phyloP scores from a whole-genome alignment of 2,329 filamentous ascomycete species.

The Arthrobotrys musiformis region DNA sequence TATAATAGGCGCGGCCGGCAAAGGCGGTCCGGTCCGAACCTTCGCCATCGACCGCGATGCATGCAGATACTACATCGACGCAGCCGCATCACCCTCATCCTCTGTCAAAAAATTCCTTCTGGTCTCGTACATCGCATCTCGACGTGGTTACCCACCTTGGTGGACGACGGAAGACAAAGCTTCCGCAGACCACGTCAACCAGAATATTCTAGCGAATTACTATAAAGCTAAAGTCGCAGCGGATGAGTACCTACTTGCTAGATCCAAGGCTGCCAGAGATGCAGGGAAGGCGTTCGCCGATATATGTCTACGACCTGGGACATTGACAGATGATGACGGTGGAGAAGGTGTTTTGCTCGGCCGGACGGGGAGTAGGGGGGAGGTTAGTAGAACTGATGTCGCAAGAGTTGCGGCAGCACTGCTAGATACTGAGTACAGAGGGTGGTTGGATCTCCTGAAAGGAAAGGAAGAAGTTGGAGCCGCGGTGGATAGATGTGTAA shows the following conservation, averaged over 20 bases:
- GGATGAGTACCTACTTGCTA: slow-evolving; percentile 62
- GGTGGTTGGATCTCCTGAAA: slow-evolving; percentile 59
- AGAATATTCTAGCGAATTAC: slow-evolving; percentile 66
- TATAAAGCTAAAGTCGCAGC: slow-evolving; percentile 72
- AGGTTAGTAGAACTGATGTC: slow-evolving; percentile 70
- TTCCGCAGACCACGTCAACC: slow-evolving; percentile 56
- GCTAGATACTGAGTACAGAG: slow-evolving; percentile 66
- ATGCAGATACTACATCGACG: slow-evolving; percentile 72
- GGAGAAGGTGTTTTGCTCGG: slow-evolving; percentile 64
- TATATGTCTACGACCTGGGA: slow-evolving; percentile 61
- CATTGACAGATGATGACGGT: slow-evolving; percentile 64
- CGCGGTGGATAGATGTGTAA: slow-evolving; percentile 56
- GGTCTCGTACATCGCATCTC: slow-evolving; percentile 71
- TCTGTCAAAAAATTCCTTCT: slow-evolving; percentile 72
- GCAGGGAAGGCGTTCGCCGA: slow-evolving; percentile 29
- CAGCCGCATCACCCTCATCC: slow-evolving; percentile 67
- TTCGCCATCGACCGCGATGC: slow-evolving; percentile 73
- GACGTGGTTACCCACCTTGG: slow-evolving; percentile 68
- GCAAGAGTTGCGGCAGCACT: slow-evolving; percentile 70
- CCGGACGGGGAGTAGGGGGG: slow-evolving; percentile 62
- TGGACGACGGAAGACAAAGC: slow-evolving; percentile 65
- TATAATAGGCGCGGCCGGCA: slow-evolving; percentile 69
- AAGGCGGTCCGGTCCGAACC: slow-evolving; percentile 70
- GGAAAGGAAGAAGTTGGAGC: slow-evolving; percentile 56
- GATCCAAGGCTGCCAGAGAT: slow-evolving; percentile 33